Conservation (phyloP, 2,329 filamentous ascomycete species). For the Venturia aucupariae region DNA sequence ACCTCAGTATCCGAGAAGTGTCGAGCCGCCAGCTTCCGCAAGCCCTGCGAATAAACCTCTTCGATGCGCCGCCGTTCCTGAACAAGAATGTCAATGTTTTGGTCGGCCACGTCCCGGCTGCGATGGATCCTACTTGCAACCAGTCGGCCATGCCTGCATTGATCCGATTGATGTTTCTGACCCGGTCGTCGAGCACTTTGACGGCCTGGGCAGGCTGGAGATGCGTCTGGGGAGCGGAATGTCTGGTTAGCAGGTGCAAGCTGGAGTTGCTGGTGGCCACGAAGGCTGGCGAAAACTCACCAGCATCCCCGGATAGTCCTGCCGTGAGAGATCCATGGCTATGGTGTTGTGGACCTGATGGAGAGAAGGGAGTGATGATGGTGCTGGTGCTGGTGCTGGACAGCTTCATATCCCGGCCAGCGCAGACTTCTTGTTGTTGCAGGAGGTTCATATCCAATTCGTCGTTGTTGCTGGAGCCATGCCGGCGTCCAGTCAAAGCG, state of each 20-base stretch:
- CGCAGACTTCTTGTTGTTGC: not conserved
- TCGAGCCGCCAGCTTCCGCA: slow-evolving; percentile 71
- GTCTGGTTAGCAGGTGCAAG: slow-evolving; percentile 12
- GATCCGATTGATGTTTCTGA: slow-evolving; percentile 76
- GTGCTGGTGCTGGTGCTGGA: not conserved
- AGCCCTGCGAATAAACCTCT: slow-evolving; percentile 73
- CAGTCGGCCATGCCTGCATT: slow-evolving; percentile 93
- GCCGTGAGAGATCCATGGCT: slow-evolving; percentile 58
- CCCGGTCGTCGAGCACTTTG: slow-evolving; percentile 71
- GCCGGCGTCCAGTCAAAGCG: no score
- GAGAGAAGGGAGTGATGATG: not conserved
- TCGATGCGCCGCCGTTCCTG: slow-evolving; percentile 91
- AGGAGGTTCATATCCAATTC: not conserved
- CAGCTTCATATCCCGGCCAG: slow-evolving; percentile 6
- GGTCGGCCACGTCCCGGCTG: slow-evolving; percentile 5
- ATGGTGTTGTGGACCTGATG: not conserved
- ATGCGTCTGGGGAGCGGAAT: slow-evolving; percentile 54
- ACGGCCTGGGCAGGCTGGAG: slow-evolving; percentile 78
- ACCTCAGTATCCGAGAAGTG: slow-evolving; percentile 60
- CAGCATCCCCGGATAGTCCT: slow-evolving; percentile 91
- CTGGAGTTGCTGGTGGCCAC: not conserved
- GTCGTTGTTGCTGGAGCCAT: not conserved
- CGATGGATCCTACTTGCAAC: slow-evolving; percentile 62
- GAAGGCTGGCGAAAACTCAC: slow-evolving; percentile 47
- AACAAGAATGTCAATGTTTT: slow-evolving; percentile 12